Conservation (phyloP, 2,329 filamentous ascomycete species). For the Lachnellula suecica region DNA sequence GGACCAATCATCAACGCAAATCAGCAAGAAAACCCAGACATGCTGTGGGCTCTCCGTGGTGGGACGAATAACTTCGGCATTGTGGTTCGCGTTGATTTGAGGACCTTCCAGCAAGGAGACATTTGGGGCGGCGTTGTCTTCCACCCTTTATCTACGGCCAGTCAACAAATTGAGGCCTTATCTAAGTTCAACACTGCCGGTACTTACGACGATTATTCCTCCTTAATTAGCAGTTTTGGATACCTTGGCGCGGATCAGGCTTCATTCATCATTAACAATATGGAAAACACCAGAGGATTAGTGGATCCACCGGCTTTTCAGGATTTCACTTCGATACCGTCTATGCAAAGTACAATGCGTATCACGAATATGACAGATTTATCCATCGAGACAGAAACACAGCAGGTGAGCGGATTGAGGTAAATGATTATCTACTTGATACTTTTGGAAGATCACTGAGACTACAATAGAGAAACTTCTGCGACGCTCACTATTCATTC, state of each 20-base stretch:
- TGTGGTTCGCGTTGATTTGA: slow-evolving; percentile 42
- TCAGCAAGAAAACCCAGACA: slow-evolving; percentile 22
- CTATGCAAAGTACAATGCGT: neutral
- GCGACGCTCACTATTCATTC: neutral
- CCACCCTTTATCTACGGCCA: neutral
- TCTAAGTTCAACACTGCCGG: neutral
- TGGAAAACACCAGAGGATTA: neutral
- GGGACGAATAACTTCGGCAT: slow-evolving; percentile 28
- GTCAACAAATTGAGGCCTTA: neutral
- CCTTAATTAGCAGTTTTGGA: neutral
- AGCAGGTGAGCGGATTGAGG: neutral
- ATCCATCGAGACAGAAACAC: neutral
- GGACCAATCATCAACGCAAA: slow-evolving; percentile 29
- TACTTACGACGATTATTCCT: neutral
- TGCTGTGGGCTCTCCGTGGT: slow-evolving; percentile 36
- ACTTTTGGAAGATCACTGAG: neutral
- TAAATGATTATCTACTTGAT: neutral
- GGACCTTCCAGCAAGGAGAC: slow-evolving; percentile 29
- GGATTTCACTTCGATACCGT: neutral
- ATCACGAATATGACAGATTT: neutral
- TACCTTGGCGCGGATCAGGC: neutral
- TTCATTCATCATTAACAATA: neutral
- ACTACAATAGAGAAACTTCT: neutral
- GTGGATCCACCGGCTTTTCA: neutral
- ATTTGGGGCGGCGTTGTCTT: neutral